These are phyloP conservation scores for Hymenoscyphus fructigenus DNA, from an alignment of 2,329 filamentous ascomycete species.

Conservation along the genomic window DNA sequence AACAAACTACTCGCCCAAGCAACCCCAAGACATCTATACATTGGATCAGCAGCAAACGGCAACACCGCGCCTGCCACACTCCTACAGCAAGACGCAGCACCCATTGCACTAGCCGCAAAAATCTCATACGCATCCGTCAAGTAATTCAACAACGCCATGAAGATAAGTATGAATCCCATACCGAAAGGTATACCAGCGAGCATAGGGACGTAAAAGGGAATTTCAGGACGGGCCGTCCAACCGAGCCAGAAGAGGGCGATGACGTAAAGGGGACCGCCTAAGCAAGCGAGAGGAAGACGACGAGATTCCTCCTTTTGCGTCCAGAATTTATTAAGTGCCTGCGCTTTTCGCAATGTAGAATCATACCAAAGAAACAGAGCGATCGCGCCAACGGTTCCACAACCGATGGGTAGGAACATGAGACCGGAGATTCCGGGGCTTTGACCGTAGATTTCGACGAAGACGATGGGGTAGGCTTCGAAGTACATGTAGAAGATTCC, in stretches of 20 bases:
- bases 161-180: slow-evolving; percentile 52
- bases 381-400: slow-evolving; percentile 52
- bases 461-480: slow-evolving; percentile 65
- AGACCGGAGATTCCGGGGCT: slow-evolving; percentile 56
- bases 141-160: slow-evolving; percentile 61
- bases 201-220: slow-evolving; percentile 56
- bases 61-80: slow-evolving; percentile 46
- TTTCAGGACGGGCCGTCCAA: slow-evolving; percentile 52
- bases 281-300: slow-evolving; percentile 50
- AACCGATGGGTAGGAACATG: slow-evolving; percentile 56
- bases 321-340: slow-evolving; percentile 46
- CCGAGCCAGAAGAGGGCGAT: slow-evolving; percentile 59
- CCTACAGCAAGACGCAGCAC: slow-evolving; percentile 40
- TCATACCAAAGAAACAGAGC: slow-evolving; percentile 51
- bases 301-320: slow-evolving; percentile 50
- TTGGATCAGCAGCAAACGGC: slow-evolving; percentile 47
- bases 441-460: slow-evolving; percentile 59
- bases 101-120: slow-evolving; percentile 57
- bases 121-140: slow-evolving; percentile 56
- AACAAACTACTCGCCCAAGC: slow-evolving; percentile 48
- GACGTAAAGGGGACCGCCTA: slow-evolving; percentile 43
- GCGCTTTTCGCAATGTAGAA: slow-evolving; percentile 49
- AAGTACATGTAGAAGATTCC: slow-evolving; percentile 64
- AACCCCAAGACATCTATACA: slow-evolving; percentile 47
- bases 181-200: slow-evolving; percentile 57